Evolutionary conservation across 1,284 basidiomycete species (phyloP).

Genomic region (Omphalotus olearius): DNA sequence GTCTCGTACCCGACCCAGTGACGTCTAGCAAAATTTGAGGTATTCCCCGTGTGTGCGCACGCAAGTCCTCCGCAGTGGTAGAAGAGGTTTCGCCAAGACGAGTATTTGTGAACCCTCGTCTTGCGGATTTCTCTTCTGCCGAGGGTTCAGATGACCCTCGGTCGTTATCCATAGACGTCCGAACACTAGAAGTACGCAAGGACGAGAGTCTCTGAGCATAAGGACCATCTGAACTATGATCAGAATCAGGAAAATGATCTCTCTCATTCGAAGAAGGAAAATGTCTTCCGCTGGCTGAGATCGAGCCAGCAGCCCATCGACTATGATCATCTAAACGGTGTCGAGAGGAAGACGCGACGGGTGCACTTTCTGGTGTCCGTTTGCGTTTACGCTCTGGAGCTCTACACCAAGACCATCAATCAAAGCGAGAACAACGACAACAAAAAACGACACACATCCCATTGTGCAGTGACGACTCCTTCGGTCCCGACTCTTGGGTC

Average conservation of each 20-base stretch:
- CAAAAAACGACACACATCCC: background rate
- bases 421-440: background rate
- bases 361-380: background rate
- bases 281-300: background rate
- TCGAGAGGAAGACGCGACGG: slow-evolving; percentile 6
- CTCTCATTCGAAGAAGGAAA: background rate
- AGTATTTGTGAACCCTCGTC: background rate
- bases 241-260: background rate
- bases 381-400: slow-evolving; percentile 4
- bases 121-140: background rate
- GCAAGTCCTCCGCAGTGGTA: background rate
- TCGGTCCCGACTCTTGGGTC: background rate
- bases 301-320: background rate
- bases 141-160: background rate
- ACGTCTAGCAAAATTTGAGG: slow-evolving; percentile 17
- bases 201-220: slow-evolving; percentile 1
- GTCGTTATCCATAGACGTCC: slow-evolving; percentile 8
- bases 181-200: slow-evolving; percentile 7
- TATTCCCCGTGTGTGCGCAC: background rate
- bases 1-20: slow-evolving; percentile 7
- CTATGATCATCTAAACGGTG: slow-evolving; percentile 8
- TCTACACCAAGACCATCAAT: background rate
- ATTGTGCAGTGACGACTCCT: background rate
- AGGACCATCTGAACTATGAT: background rate
- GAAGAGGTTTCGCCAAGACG: background rate